Evolutionary conservation across 768 basidiomycete genomes (phyloP), one percentile per base, ranked within the genome.

Genomic region (Trametes cubensis): DNA sequence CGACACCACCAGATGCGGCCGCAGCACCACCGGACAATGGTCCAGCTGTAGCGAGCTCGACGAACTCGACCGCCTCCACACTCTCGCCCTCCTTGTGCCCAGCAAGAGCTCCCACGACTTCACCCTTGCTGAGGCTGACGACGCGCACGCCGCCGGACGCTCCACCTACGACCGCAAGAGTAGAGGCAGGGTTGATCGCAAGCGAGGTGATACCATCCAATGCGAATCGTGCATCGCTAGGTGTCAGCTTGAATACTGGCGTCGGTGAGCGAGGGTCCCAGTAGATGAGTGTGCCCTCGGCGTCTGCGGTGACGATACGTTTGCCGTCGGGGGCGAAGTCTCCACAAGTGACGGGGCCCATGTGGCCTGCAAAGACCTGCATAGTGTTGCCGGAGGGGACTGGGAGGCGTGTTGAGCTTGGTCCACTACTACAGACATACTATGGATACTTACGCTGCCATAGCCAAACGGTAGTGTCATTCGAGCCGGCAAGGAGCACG

Each of bases 341-440:
- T 48, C 96, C 95, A 62, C 90, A 89, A 49, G 92, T 88, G 4
- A 94, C 88, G 6, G 94, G 76, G 6, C 89, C 85, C 0, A 85
- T 86, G 75, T 99, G 97, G 0, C 94, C 94, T 2, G 92, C 90
- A 68, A 98, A 93, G 8, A 98, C 95, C 71, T 95, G 91, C 90
- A 99, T 95, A 54, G 89, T 95, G 66, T 85, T 90, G 45, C 97
- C 97, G 6, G 90, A 91, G 2, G 97, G 97, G 28, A 99, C 96
- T 98, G 72, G n/a, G 26, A 23, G 53, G 25, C 13, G 7, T 58
- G 52, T 48, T 56, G 58, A 30, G 60, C 49, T 28, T 44, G 58
- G 50, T 6, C 21, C 26, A 39, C 40, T 25, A 40, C 10, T 17
- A 15, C 34, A 20, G 21, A 17, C 23, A 20, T 2, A 13, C 48